These are phyloP conservation scores for Cicer pinnatifidum DNA, from an alignment of 306 rosid species.

Conservation along the genomic window DNA sequence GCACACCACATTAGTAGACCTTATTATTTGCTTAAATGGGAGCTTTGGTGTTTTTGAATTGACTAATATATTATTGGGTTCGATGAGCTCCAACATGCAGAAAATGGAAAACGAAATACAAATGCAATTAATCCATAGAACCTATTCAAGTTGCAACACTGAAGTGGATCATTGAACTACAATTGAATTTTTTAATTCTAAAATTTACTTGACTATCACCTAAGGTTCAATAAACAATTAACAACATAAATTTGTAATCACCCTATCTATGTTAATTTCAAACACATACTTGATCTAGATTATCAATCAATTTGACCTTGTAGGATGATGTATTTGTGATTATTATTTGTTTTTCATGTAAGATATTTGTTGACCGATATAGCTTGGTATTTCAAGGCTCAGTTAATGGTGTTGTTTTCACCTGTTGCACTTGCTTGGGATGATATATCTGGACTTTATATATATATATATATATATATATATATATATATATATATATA, in stretches of 20 bases:
- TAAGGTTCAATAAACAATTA: neutral
- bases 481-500: no score
- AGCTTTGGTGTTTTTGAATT: conserved; percentile 1
- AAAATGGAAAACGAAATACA: neutral
- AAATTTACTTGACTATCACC: neutral
- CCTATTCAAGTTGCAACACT: neutral
- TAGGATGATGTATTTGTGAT: conserved; percentile 14
- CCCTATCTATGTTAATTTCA: neutral
- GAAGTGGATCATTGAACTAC: neutral
- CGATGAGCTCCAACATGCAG: neutral
- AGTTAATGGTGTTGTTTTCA: conserved; percentile 95
- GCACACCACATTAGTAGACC: conserved; percentile 25
- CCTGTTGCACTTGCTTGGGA: conserved; percentile 97
- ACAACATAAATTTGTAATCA: neutral
- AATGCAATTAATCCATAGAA: neutral
- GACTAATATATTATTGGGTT: neutral
- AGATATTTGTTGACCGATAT: conserved; percentile 43
- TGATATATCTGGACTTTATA: conserved; percentile 81
- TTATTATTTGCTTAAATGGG: neutral
- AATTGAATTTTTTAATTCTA: neutral
- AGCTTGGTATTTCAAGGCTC: conserved; percentile 65
- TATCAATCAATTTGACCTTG: neutral
- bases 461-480: no score
- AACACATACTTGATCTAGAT: neutral
- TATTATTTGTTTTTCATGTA: conserved; percentile 25